phyloP scores from a whole-genome alignment of 495 filamentous ascomycete genomes.

The Neurospora cerealis region DNA sequence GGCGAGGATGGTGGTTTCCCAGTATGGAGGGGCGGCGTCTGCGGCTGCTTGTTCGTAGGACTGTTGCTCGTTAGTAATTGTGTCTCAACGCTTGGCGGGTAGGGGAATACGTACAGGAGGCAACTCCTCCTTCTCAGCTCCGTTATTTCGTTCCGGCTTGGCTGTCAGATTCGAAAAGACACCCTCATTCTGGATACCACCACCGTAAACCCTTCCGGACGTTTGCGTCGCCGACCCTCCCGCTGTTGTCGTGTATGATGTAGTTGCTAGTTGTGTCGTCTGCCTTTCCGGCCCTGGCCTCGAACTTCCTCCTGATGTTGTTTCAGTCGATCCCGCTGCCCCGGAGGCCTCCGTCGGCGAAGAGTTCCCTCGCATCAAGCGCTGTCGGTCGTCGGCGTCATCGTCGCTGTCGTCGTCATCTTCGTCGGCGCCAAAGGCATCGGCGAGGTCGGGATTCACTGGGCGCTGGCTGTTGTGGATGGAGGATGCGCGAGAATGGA shows the following conservation, averaged over 20 bases:
- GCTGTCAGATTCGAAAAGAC: constrained; percentile 93
- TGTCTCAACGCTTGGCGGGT: neutral
- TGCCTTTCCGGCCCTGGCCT: constrained; percentile 7
- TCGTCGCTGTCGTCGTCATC: constrained; percentile 63
- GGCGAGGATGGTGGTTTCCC: constrained; percentile 96
- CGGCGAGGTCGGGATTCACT: constrained; percentile 69
- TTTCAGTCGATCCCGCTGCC: constrained; percentile 4
- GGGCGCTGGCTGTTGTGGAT: constrained; percentile 42
- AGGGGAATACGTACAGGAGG: constrained; percentile 64
- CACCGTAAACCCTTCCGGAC: constrained; percentile 44
- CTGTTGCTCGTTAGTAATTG: constrained; percentile 38
- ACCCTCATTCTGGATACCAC: constrained; percentile 69
- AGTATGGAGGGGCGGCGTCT: constrained; percentile 93
- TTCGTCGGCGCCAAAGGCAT: constrained; percentile 76
- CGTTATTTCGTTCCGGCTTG: constrained; percentile 79
- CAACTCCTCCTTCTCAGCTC: constrained; percentile 63
- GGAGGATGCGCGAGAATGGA: constrained; percentile 76
- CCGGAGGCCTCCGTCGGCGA: constrained; percentile 19
- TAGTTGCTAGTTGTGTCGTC: constrained; percentile 17
- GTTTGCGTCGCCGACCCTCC: constrained; percentile 17
- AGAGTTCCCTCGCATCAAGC: constrained; percentile 67
- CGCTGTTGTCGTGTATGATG: constrained; percentile 12
- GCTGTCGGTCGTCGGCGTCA: constrained; percentile 73
- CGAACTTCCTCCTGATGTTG: constrained; percentile 1
- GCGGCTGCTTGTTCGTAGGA: constrained; percentile 98